phyloP scores from a whole-genome alignment of 306 rosid genomes.

The Gleditsia sinensis region DNA sequence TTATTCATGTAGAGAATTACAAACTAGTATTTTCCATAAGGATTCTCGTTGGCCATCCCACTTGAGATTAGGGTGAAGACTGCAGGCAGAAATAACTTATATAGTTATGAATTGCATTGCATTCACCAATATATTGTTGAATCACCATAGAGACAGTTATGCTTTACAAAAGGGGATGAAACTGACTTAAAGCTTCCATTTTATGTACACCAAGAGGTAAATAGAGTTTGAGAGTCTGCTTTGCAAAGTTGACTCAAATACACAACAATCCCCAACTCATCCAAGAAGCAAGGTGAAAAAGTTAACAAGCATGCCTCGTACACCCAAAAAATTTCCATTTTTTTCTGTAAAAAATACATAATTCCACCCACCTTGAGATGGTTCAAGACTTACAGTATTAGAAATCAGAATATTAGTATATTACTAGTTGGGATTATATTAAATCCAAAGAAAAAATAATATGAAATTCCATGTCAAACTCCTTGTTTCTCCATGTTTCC shows the following conservation, averaged over 20 bases:
- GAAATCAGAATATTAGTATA: background rate
- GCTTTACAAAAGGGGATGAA: background rate
- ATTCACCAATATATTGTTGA: slow-evolving; percentile 1
- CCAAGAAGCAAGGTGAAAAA: background rate
- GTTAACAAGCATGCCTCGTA: background rate
- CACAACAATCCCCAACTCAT: slow-evolving; percentile 13
- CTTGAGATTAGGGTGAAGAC: background rate
- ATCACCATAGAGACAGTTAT: background rate
- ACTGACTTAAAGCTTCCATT: background rate
- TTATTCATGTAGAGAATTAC: background rate
- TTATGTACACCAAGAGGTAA: background rate
- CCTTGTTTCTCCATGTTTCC: background rate
- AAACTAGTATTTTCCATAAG: background rate
- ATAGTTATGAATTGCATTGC: background rate
- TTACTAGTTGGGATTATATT: background rate
- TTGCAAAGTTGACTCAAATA: slow-evolving; percentile 16
- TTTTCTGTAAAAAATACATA: background rate
- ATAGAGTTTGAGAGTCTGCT: background rate
- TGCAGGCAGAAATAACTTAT: background rate
- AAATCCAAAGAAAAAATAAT: background rate
- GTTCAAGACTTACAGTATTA: background rate
- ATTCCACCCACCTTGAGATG: background rate
- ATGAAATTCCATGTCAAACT: background rate
- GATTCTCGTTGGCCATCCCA: slow-evolving; percentile 1
- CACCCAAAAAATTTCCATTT: background rate